Percentiles rank a stretch among this genome's conserved stretches.
Evolutionary conservation across 2,329 filamentous ascomycete genomes (phyloP).

Genomic region (Gaeumannomyces sp.): DNA sequence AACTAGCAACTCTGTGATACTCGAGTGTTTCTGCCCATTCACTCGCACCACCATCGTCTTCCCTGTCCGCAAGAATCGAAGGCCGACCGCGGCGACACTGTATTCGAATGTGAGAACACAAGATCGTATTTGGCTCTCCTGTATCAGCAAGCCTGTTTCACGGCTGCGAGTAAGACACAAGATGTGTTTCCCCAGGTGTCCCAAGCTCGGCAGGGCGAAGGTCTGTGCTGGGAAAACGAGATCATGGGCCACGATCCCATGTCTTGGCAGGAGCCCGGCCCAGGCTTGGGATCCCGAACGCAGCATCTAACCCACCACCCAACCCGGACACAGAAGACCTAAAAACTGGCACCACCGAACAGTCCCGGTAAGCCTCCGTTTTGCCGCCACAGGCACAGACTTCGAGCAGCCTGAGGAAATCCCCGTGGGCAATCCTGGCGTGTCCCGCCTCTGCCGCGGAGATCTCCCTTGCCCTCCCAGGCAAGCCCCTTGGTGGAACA

Average conservation of each 20-base stretch:
- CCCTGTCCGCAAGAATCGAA: background rate
- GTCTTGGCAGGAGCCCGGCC: background rate
- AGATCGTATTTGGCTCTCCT: background rate
- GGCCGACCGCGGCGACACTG: background rate
- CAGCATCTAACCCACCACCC: background rate
- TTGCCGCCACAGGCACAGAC: too few relatives aligned
- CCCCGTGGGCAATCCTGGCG: background rate
- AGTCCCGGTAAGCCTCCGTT: too few relatives aligned
- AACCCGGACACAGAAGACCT: too few relatives aligned
- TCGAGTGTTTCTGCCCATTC: background rate
- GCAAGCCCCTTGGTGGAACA: background rate
- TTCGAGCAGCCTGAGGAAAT: background rate
- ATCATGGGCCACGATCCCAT: background rate
- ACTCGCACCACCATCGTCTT: background rate
- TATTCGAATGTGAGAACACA: background rate
- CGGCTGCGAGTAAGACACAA: background rate
- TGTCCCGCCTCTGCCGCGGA: background rate
- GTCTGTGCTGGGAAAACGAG: background rate
- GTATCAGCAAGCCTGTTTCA: conserved; percentile 1
- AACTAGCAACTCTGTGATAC: background rate
- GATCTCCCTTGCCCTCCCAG: background rate
- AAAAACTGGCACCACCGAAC: background rate
- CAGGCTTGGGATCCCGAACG: background rate
- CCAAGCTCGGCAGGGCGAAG: background rate
- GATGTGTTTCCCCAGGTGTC: background rate